A percentile compares a stretch with the other conserved stretches of the same genome.
Evolutionary conservation across 2,329 filamentous ascomycete species (phyloP).

Genomic region (Epichloe typhina): DNA sequence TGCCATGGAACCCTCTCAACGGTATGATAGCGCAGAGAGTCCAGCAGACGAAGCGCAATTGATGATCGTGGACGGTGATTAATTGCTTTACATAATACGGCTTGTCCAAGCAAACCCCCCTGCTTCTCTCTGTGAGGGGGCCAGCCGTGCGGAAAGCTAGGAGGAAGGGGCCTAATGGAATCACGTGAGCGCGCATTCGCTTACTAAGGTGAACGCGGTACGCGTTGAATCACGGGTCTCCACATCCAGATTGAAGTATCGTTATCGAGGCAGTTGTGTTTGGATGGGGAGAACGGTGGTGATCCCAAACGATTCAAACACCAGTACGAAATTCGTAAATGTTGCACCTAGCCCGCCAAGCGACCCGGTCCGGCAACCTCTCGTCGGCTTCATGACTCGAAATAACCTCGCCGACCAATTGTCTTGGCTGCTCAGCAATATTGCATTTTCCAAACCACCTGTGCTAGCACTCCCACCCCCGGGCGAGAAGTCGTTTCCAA

Average conservation of each 20-base stretch:
- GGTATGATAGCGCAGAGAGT: no score
- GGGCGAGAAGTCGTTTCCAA: constrained; percentile 14
- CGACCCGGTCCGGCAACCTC: background rate
- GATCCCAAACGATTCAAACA: background rate
- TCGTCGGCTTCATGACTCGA: constrained; percentile 43
- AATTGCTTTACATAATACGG: no score
- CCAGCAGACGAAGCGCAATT: no score
- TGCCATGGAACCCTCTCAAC: no score
- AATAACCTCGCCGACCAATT: constrained; percentile 47
- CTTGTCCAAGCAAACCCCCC: no score
- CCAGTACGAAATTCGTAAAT: constrained; percentile 1
- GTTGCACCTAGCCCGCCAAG: background rate
- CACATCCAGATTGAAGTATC: background rate
- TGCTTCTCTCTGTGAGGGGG: background rate
- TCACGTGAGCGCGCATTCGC: constrained; percentile 13
- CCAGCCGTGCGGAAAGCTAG: background rate
- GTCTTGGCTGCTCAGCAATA: constrained; percentile 41
- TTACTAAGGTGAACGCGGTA: constrained; percentile 22
- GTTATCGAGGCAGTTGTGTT: background rate
- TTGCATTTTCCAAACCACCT: constrained; percentile 26
- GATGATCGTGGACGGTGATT: no score
- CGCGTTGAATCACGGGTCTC: constrained; percentile 9
- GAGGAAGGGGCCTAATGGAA: background rate
- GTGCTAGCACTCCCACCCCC: constrained; percentile 24
- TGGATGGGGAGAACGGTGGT: background rate